Evolutionary conservation across 257 asterid species (phyloP), one percentile per base, ranked within the genome.

Genomic region (Primulina tabacum): DNA sequence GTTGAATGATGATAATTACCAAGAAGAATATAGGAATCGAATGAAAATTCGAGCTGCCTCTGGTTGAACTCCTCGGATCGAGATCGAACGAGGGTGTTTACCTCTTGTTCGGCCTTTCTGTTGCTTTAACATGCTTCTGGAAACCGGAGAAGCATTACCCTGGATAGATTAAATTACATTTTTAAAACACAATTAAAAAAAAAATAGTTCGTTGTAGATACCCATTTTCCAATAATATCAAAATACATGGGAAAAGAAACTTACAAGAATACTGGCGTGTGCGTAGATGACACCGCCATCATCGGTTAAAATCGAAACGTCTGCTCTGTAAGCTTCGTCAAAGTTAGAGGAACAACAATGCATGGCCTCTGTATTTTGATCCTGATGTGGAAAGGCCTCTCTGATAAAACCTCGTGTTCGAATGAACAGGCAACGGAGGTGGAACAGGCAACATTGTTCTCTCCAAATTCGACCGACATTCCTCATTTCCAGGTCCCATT

Each of bases 251-350:
- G 30, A 17, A 0, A 0, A 47, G 26, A 21, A 71, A 83, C 96
- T 68, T 82, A 92, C 98, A 28, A 93, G 88, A 70, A 93, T 69
- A 70, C 77, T 79, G 1, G 91, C 69, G 64, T 93, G 97, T 3
- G 92, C 96, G 56, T 87, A 89, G 81, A 93, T 80, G 60, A 83
- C 59, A 10, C 74, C 82, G 11, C 86, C 90, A 38, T 72, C 75
- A 7, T 84, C 90, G 2, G 89, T 86, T 5, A 61, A 68, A 58
- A 92, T 80, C 0, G 81, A 73, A 59, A 92, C 92, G 74, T 90
- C 97, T 7, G 98, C 97, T 76, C 96, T 73, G 56, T 87, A 87
- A 67, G 78, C 97, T 77, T 90, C 91, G 52, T 88, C 94, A 29
- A 93, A 90, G 68, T 63, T 66, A 32, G 83, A 80, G 6, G 69